Base-by-base conservation (phyloP, 306 rosid genomes). In the Hippophae gyantsensis region DNA sequence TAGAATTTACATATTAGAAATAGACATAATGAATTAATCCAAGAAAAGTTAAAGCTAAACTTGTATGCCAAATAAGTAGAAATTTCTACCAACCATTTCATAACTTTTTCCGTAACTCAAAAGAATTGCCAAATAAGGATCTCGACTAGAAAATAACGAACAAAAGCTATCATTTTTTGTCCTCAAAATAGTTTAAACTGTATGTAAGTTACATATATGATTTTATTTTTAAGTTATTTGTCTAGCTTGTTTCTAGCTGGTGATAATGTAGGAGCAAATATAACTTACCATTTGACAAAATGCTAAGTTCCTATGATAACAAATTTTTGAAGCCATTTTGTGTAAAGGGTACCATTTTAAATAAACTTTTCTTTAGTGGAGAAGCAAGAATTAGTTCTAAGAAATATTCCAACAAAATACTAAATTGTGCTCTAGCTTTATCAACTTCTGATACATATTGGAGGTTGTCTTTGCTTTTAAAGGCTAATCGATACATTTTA, bases 181-280 rank as follows among this genome's bases (percentile, higher is more conserved):
- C 23, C 23, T 18, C 23, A 18, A 18, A 18, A 18, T 18, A 18
- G 23, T 18, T 18, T 18, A 18, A 18, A 18, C 1, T 18, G 23
- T 18, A 18, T 18, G 23, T 18, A 18, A 18, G 23, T 18, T 18
- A 18, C 23, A 18, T 18, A 18, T 18, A 18, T 18, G 23, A 18
- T 18, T 18, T 18, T 0, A 18, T 18, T 18, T 18, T 1, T 18
- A 18, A 18, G 23, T 72, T 74, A 69, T 69, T 4, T 66, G 9
- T 71, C 86, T 4, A 65, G 63, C 71, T 12, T 87, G 40, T 85
- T 79, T 51, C 69, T 90, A 46, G 72, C 59, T 13, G 98, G 98
- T 68, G 98, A 90, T 32, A 90, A 96, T 63, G 89, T 95, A n/a
- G 89, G 96, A 7, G 96, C 92, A 48, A 90, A 85, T 78, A 74